Evolutionary conservation across 805 yeast genomes (phyloP).

Genomic region (Barnettozyma sucrosica): DNA sequence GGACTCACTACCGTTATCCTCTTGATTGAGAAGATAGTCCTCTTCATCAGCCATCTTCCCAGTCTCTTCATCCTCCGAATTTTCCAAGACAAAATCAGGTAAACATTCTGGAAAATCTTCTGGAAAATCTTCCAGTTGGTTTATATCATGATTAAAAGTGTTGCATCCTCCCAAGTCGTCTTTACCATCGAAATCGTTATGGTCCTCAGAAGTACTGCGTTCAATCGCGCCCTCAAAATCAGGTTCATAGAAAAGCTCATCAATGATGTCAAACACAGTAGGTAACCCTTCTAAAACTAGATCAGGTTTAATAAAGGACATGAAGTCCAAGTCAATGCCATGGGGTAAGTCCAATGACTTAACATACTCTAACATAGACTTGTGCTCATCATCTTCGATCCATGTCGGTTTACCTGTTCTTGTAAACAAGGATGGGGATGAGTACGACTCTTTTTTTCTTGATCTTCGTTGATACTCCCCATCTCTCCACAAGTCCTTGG

Average conservation of each 20-base stretch:
- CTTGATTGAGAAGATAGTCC: not conserved
- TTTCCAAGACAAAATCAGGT: not conserved
- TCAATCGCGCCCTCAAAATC: conserved; percentile 10
- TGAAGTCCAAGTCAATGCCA: conserved; percentile 9
- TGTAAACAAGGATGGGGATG: conserved; percentile 21
- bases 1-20: not conserved
- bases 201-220: conserved; percentile 1
- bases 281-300: conserved; percentile 23
- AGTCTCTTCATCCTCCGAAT: not conserved
- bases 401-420: conserved; percentile 30
- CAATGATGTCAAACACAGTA: conserved; percentile 28
- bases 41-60: not conserved
- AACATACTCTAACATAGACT: conserved; percentile 28
- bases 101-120: too few species aligned
- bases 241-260: conserved; percentile 28
- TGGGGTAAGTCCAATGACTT: conserved; percentile 15
- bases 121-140: too few species aligned
- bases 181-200: conserved; percentile 1
- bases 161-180: not conserved
- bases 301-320: conserved; percentile 21
- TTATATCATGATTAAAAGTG: not conserved
- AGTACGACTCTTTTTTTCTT: conserved; percentile 31
- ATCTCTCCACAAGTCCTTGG: conserved; percentile 57
- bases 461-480: conserved; percentile 43
- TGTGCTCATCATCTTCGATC: conserved; percentile 37